Evolutionary conservation across 2,329 filamentous ascomycete genomes (phyloP).

Genomic region (Clathrospora elynae): DNA sequence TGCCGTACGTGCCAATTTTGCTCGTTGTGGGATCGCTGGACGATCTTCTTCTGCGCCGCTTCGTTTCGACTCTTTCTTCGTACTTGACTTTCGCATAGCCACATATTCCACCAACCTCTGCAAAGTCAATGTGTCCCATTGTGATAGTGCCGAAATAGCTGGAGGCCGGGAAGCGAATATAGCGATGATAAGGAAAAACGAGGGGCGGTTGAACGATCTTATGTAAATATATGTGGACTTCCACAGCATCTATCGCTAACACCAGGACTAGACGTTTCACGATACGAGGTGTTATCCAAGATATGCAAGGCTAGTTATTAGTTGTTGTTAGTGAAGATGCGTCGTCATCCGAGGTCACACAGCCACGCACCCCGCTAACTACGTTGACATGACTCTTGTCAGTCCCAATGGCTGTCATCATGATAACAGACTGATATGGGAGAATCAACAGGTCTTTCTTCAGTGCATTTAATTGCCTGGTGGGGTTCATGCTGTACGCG

Average conservation of each 20-base stretch:
- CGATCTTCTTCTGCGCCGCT: conserved; percentile 12
- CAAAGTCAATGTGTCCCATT: conserved; percentile 17
- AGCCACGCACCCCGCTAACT: conserved; percentile 19
- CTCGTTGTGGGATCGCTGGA: conserved; percentile 11
- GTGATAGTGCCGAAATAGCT: conserved; percentile 4
- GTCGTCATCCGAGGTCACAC: conserved; percentile 14
- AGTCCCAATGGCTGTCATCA: conserved; percentile 2
- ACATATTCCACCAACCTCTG: conserved; percentile 17
- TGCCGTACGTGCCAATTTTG: conserved; percentile 11
- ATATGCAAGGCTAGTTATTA: conserved; percentile 5
- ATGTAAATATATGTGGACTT: neutral
- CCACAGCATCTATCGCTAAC: conserved; percentile 1
- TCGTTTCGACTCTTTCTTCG: conserved; percentile 16
- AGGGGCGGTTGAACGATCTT: too few relatives aligned
- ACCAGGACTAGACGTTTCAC: conserved; percentile 14
- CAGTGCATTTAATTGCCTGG: too few relatives aligned
- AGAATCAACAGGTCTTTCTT: too few relatives aligned
- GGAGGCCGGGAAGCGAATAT: conserved; percentile 8
- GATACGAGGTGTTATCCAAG: conserved; percentile 15
- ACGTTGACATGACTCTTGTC: conserved; percentile 2
- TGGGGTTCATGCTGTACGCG: too few relatives aligned
- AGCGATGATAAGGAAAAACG: neutral
- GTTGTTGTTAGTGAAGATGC: conserved; percentile 11
- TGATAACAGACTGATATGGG: neutral
- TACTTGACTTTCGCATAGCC: conserved; percentile 17